Base-by-base conservation (phyloP, 306 rosid species). In the Nissolia schottii region DNA sequence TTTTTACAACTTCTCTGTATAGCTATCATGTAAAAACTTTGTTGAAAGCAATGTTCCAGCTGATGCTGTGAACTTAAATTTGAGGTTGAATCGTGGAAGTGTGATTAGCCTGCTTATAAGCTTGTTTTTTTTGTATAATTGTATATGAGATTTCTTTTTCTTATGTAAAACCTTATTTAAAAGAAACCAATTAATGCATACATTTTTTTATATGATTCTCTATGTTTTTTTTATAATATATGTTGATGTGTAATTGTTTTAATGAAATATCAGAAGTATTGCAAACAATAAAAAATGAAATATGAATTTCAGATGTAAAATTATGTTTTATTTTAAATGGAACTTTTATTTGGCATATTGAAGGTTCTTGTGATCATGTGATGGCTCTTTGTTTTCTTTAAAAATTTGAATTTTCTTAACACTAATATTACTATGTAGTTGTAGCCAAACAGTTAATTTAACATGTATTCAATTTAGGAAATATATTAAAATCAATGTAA, bases 271-370 rank as follows among this genome's bases (percentile, higher is more conserved):
- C 16, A 6, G 35, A 67, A 58, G 41, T 48, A 40, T 58, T 46
- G 27, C n/a, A 15, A 3, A 28, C n/a, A 43, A 43, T 43, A 20
- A 58, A 20, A 22, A 25, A 35, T 5, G 15, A 49, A 62, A 19
- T 29, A 2, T 6, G 56, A 38, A 12, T 16, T 66, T 76, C 78
- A 41, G 28, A 34, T 76, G 16, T 45, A 41, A 49, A 75, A 15
- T 14, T n/a, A 20, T 66, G 60, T 31, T 41, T 66, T 55, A 7
- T 65, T 53, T 53, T 53, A 35, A 34, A n/a, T 20, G 27, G 14
- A 60, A 34, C 41, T 68, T 77, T 67, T 45, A 59, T 49, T 32
- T 51, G 70, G 64, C 46, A 29, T 49, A 12, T 67, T n/a, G 60
- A 50, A 61, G 43, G 69, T 63, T 25, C 23, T 43, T 15, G 49